These are phyloP conservation scores for Blepharisma japonicum DNA, from an alignment of 73 alveolate species.

Conservation along the genomic window DNA sequence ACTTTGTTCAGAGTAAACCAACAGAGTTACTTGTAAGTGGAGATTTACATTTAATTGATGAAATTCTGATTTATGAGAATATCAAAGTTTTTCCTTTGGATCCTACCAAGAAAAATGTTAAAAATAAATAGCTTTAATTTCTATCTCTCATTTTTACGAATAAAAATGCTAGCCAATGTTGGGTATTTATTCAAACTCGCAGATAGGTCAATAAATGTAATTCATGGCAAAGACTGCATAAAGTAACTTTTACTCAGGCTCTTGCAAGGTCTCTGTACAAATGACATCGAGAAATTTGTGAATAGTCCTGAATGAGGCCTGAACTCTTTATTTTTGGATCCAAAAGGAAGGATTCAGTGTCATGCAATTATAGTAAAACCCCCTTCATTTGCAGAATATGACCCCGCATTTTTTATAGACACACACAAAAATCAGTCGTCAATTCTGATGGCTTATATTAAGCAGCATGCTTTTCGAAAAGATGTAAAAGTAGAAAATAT, in stretches of 20 bases:
- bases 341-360: slow-evolving; percentile 6
- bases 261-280: background rate
- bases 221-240: background rate
- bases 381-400: background rate
- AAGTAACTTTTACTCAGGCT: background rate
- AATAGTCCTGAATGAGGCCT: background rate
- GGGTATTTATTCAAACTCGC: background rate
- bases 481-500: background rate
- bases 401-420: background rate
- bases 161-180: too few species aligned
- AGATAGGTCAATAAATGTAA: background rate
- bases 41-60: too few species aligned
- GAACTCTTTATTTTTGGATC: slow-evolving; percentile 1
- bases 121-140: too few species aligned
- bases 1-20: too few species aligned
- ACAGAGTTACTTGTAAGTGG: too few species aligned
- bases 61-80: too few species aligned
- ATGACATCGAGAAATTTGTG: background rate
- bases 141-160: too few species aligned
- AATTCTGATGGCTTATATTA: background rate
- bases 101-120: too few species aligned
- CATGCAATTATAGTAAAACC: background rate
- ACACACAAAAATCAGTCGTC: background rate
- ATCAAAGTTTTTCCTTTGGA: too few species aligned
- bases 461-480: background rate